phyloP scores from a whole-genome alignment of 1,284 basidiomycete genomes.

The Tremellales sp. region DNA sequence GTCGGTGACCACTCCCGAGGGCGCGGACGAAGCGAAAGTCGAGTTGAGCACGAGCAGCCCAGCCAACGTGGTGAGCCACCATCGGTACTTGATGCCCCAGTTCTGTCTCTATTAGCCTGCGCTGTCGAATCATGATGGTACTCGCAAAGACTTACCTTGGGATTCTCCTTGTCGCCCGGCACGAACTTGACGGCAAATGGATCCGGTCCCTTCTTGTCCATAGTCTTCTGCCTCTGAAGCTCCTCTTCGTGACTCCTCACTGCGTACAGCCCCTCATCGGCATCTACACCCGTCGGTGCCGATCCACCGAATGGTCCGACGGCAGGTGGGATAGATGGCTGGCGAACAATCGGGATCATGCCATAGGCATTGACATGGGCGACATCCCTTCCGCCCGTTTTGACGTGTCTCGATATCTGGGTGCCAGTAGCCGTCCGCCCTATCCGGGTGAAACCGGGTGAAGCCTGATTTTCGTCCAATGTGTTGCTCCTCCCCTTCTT shows the following conservation, averaged over 20 bases:
- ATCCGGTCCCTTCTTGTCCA: constrained; percentile 34
- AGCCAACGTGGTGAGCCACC: constrained; percentile 61
- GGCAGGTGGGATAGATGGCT: constrained; percentile 25
- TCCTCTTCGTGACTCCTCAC: constrained; percentile 40
- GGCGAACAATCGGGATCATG: constrained; percentile 26
- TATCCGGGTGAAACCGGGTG: constrained; percentile 1
- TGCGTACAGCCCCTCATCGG: constrained; percentile 37
- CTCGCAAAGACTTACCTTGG: constrained; percentile 30
- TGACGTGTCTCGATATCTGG: constrained; percentile 1
- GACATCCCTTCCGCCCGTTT: constrained; percentile 3
- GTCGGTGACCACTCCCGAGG: constrained; percentile 40
- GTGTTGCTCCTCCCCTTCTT: background rate
- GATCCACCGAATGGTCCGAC: constrained; percentile 39
- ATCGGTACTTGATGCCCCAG: constrained; percentile 58
- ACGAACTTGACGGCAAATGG: constrained; percentile 44
- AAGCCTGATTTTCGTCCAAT: constrained; percentile 1
- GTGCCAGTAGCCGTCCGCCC: constrained; percentile 17
- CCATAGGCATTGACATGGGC: constrained; percentile 15
- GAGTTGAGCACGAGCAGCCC: constrained; percentile 67
- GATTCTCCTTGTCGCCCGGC: constrained; percentile 42
- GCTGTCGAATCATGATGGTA: background rate
- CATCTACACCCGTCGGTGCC: constrained; percentile 33
- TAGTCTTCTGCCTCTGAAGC: constrained; percentile 26
- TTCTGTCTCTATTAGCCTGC: constrained; percentile 51
- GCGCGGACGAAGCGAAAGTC: constrained; percentile 49